phyloP scores from a whole-genome alignment of 139 green algal species.

The Zygnema cylindricum region DNA sequence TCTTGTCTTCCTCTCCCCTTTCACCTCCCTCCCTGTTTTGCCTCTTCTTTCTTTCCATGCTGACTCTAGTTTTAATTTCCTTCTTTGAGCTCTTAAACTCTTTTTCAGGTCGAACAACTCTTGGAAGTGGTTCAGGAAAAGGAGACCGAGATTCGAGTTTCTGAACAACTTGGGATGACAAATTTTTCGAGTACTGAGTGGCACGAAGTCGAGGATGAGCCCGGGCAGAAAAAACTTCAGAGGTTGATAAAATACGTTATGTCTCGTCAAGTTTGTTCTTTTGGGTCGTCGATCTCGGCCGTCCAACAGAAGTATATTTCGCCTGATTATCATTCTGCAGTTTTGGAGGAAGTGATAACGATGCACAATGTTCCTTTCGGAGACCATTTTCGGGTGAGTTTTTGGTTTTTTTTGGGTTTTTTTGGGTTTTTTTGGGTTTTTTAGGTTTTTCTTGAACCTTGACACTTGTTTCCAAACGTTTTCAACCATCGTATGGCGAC shows the following conservation, averaged over 20 bases:
- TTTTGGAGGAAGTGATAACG: conserved; percentile 49
- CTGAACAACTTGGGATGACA: too few species aligned
- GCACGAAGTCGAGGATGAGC: too few species aligned
- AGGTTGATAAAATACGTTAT: conserved; percentile 39
- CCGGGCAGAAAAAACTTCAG: too few species aligned
- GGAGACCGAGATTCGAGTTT: too few species aligned
- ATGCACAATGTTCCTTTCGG: conserved; percentile 58
- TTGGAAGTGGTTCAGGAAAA: too few species aligned
- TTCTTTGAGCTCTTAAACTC: too few species aligned
- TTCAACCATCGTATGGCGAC: too few species aligned
- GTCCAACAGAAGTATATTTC: conserved; percentile 46
- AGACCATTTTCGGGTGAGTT: conserved; percentile 43
- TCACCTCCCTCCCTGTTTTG: too few species aligned
- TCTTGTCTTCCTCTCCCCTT: too few species aligned
- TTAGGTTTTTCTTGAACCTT: background rate
- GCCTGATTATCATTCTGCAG: background rate
- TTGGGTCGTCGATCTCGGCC: conserved; percentile 33
- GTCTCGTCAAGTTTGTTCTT: conserved; percentile 35
- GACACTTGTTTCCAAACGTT: background rate
- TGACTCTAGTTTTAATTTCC: too few species aligned
- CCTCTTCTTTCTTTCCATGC: too few species aligned
- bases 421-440: background rate
- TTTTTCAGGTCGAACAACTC: background rate
- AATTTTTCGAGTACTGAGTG: too few species aligned
- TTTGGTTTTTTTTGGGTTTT: background rate